These are phyloP conservation scores for Rhodamnia rubescens DNA, from an alignment of 345 rosid species.

Conservation along the genomic window DNA sequence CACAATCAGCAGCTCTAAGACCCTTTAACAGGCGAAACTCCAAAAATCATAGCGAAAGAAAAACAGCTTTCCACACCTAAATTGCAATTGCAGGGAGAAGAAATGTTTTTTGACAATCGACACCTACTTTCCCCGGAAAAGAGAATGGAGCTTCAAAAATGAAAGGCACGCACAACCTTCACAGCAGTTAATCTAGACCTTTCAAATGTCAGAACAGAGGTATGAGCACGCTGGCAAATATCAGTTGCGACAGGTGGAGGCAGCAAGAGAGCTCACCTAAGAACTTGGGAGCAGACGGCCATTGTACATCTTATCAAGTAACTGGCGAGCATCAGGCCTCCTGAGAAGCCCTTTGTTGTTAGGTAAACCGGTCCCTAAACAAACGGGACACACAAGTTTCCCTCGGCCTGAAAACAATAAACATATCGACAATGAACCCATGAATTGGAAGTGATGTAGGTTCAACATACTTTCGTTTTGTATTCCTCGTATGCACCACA, in stretches of 20 bases:
- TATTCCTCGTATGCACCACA: background rate
- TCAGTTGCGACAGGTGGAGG: background rate
- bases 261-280: slow-evolving; percentile 11
- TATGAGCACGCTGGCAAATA: background rate
- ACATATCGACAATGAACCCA: background rate
- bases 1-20: background rate
- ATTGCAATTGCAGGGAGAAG: background rate
- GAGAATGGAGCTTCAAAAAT: background rate
- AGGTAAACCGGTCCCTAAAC: slow-evolving; percentile 86
- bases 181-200: background rate
- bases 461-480: background rate
- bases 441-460: background rate
- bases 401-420: slow-evolving; percentile 60
- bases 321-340: slow-evolving; percentile 74
- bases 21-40: background rate
- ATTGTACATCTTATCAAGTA: slow-evolving; percentile 90
- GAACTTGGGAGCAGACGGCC: slow-evolving; percentile 74
- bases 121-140: background rate
- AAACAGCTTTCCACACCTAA: background rate
- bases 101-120: background rate
- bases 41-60: background rate
- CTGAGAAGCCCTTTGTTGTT: slow-evolving; percentile 89
- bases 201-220: background rate
- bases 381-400: slow-evolving; percentile 88
- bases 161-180: background rate